Percentiles rank a stretch among this genome's conserved stretches.
These are phyloP conservation scores for Solanum virginianum DNA, from an alignment of 257 asterid genomes.

Conservation along the genomic window DNA sequence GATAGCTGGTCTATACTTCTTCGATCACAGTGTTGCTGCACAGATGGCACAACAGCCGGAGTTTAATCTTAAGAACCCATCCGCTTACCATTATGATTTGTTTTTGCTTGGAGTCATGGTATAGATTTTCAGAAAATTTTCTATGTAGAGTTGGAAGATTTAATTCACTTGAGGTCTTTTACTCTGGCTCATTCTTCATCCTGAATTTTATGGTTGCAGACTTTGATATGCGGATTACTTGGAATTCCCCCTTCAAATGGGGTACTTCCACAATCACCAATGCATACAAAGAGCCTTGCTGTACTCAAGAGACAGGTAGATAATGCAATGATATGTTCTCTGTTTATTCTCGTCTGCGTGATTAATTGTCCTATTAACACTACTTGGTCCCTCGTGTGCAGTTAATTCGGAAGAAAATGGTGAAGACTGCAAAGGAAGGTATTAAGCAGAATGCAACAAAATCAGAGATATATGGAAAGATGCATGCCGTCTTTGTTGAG, in stretches of 20 bases:
- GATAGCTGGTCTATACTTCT: conserved; percentile 85
- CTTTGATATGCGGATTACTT: conserved; percentile 84
- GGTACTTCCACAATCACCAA: conserved; percentile 98
- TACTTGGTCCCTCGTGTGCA: conserved; percentile 9
- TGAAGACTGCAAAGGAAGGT: conserved; percentile 65
- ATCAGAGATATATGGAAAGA: conserved; percentile 75
- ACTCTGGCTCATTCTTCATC: background rate
- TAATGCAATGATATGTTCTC: background rate
- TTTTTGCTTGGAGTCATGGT: conserved; percentile 77
- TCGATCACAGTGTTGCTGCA: conserved; percentile 90
- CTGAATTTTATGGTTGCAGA: conserved; percentile 26
- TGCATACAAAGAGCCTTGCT: conserved; percentile 96
- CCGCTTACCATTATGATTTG: conserved; percentile 79
- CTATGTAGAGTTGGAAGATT: background rate
- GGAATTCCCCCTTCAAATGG: conserved; percentile 99
- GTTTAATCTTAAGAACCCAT: conserved; percentile 78
- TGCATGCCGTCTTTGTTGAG: conserved; percentile 81
- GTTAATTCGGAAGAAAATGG: conserved; percentile 76
- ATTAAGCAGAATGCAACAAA: conserved; percentile 63
- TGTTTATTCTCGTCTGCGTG: background rate
- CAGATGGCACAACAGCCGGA: conserved; percentile 85
- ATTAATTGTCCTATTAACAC: background rate
- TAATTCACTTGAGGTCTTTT: background rate
- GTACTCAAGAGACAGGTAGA: conserved; percentile 80
- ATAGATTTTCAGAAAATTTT: background rate